phyloP scores from a whole-genome alignment of 352 stramenopile genomes.

The Pythium brachiatum region DNA sequence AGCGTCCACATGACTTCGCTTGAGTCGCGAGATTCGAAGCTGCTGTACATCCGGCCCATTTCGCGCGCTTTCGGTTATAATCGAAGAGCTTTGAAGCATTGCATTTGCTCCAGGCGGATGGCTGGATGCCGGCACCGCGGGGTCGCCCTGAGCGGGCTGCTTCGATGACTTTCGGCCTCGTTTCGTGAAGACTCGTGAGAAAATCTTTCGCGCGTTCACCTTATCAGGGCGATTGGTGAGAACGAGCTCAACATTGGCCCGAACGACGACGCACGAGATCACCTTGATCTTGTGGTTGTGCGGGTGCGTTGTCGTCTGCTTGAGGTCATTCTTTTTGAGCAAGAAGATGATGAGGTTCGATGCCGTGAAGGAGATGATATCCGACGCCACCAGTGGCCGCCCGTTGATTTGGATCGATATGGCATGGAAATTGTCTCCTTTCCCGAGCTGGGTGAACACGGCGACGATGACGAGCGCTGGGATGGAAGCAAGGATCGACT shows the following conservation, averaged over 20 bases:
- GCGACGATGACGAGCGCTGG: slow-evolving; percentile 5
- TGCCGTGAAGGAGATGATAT: slow-evolving; percentile 14
- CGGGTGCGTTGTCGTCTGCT: background rate
- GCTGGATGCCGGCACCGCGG: too few species aligned
- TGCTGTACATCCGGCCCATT: background rate
- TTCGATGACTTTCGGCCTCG: background rate
- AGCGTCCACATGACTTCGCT: background rate
- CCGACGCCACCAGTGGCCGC: background rate
- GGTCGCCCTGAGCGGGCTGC: background rate
- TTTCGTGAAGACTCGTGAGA: background rate
- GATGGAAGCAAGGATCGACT: slow-evolving; percentile 1
- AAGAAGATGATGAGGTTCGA: slow-evolving; percentile 12
- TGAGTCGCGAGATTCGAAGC: background rate
- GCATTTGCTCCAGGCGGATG: background rate
- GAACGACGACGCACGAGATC: slow-evolving; percentile 9
- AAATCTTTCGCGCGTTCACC: background rate
- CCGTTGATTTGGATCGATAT: background rate
- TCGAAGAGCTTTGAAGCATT: background rate
- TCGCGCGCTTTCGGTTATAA: background rate
- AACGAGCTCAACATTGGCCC: background rate
- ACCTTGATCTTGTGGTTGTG: background rate
- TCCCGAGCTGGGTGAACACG: background rate
- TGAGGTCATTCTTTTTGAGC: background rate
- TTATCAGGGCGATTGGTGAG: background rate
- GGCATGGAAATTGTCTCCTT: slow-evolving; percentile 2